Evolutionary conservation across 2,329 filamentous ascomycete genomes (phyloP).

Genomic region (Aspergillus pseudotamarii): DNA sequence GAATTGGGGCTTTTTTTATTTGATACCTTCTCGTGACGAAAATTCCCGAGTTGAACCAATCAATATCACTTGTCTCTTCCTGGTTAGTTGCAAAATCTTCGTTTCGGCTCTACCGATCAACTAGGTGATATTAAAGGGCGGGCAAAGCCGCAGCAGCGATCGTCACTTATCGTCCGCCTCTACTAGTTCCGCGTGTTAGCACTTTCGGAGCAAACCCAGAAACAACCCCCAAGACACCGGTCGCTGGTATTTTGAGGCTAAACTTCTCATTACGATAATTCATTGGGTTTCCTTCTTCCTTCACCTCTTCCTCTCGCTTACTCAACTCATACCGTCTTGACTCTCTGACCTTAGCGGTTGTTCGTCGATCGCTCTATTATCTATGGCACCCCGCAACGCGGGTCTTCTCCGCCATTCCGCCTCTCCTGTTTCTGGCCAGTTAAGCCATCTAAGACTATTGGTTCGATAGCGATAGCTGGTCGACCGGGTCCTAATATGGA

Average conservation of each 20-base stretch:
- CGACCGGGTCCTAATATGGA: conserved; percentile 21
- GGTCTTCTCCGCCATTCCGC: conserved; percentile 19
- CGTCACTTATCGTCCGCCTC: conserved; percentile 14
- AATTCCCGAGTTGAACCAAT: not conserved
- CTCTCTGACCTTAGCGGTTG: not conserved
- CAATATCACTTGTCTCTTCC: not conserved
- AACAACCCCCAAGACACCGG: not conserved
- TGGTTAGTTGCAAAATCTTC: conserved; percentile 6
- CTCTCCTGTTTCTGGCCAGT: conserved; percentile 2
- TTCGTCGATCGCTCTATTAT: conserved; percentile 8
- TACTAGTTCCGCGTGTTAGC: conserved; percentile 6
- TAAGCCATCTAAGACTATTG: not conserved
- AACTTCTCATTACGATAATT: conserved; percentile 1
- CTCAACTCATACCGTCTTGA: not conserved
- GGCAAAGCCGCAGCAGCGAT: conserved; percentile 18
- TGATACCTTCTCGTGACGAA: not conserved
- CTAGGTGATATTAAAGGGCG: conserved; percentile 10
- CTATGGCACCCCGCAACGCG: conserved; percentile 25
- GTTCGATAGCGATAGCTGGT: conserved; percentile 13
- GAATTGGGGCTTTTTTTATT: not conserved
- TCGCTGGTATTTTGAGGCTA: conserved; percentile 3
- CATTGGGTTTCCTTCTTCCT: conserved; percentile 6
- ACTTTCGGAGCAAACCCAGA: not conserved
- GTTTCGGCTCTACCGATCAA: not conserved
- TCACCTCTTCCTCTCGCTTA: not conserved